Base-by-base conservation (phyloP, 2,329 filamentous ascomycete species). In the Davidsoniella eucalypti region DNA sequence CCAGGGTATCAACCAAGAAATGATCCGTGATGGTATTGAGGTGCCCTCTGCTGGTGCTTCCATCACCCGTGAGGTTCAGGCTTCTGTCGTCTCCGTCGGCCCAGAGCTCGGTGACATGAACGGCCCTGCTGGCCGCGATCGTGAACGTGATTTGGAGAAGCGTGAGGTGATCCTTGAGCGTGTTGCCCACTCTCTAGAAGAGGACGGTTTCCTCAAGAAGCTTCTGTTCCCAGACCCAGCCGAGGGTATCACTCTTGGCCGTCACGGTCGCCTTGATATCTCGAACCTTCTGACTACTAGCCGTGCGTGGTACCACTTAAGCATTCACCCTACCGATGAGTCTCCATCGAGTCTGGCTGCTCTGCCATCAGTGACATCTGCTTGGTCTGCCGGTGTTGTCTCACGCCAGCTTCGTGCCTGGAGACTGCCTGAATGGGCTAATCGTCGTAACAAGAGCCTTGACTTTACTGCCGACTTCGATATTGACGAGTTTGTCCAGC, bases 391-490 rank as follows among this genome's bases (percentile, higher is more conserved):
- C 1, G 87, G 87, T 21, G 81, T 84, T 2, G 84, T 98, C 0
- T 98, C 92, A 2, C 82, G 87, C 52, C 92, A 98, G 64, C 75
- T 98, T 16, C 84, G 92, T 16, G 78, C 87, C 2, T 98, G 92
- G 90, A 78, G 92, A 59, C 70, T 98, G 14, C 84, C 92, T 0
- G 92, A 98, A 63, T 98, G 92, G 92, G 86, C 88, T 1, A 98
- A 96, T 61, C 80, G 90, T 51, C 78, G 92, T 46, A 93, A 88
- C 63, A 87, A 86, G 62, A 80, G 83, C 58, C 77, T 96, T 2
- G 92, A 98, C 61, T 98, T 94, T 64, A 98, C 92, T 0, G 87
- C 88, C 1, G 92, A 98, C 60, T 98, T 96, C 57, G 92, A 98
- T 59, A 69, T 88, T 4, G 86, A 94, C 14, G 92, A 98, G 62